Conservation (phyloP, 768 basidiomycete species). For the Calocybe indica region DNA sequence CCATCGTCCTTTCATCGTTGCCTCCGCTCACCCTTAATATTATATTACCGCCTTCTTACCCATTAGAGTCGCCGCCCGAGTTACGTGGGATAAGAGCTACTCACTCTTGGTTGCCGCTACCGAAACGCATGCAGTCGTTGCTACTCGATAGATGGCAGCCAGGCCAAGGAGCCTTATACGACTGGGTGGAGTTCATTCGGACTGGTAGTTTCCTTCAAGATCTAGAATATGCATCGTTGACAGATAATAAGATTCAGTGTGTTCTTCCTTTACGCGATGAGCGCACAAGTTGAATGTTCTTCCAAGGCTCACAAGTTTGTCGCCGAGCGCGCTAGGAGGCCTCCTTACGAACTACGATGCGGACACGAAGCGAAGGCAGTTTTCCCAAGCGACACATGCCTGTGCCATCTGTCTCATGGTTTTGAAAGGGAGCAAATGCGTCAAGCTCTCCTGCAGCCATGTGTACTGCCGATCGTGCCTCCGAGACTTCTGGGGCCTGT, state of each 20-base stretch:
- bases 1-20: conserved; percentile 34
- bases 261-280: not conserved
- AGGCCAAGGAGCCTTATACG: conserved; percentile 58
- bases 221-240: conserved; percentile 12
- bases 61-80: conserved; percentile 43
- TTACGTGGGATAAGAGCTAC: conserved; percentile 50
- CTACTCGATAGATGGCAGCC: conserved; percentile 55
- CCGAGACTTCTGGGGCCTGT: conserved; percentile 75
- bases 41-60: conserved; percentile 49
- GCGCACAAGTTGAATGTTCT: conserved; percentile 5
- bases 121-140: conserved; percentile 26
- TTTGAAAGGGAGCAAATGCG: conserved; percentile 69
- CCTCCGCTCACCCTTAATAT: conserved; percentile 62
- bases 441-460: conserved; percentile 67
- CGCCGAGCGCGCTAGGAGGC: conserved; percentile 45
- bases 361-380: conserved; percentile 40
- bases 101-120: conserved; percentile 52
- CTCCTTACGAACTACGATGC: conserved; percentile 45
- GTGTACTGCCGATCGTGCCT: conserved; percentile 83
- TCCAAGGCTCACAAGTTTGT: conserved; percentile 48
- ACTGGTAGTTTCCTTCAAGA: conserved; percentile 55
- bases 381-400: conserved; percentile 57
- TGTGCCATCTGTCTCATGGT: conserved; percentile 76
- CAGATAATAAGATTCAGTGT: not conserved
- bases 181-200: conserved; percentile 68